Evolutionary conservation across 805 yeast genomes (phyloP).

Genomic region (Allodekkera sacchari): DNA sequence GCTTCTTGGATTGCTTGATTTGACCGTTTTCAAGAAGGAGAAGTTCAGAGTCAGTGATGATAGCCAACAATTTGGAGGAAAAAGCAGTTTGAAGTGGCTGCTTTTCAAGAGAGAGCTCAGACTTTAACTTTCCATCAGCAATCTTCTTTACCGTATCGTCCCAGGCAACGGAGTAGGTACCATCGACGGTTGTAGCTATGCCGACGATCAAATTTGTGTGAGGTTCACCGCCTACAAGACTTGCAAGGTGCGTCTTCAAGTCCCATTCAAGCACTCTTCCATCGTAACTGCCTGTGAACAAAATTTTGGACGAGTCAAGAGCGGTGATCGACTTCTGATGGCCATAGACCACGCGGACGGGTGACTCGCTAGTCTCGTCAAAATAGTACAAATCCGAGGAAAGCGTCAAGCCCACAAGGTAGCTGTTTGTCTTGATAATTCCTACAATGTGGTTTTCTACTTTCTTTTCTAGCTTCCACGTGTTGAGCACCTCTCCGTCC

Average conservation of each 20-base stretch:
- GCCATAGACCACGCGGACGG: constrained; percentile 46
- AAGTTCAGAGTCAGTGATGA: constrained; percentile 37
- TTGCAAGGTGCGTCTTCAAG: constrained; percentile 27
- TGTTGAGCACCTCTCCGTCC: constrained; percentile 34
- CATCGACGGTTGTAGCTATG: constrained; percentile 22
- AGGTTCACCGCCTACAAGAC: constrained; percentile 27
- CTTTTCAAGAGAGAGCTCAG: constrained; percentile 25
- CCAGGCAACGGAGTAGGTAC: constrained; percentile 56
- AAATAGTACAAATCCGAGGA: constrained; percentile 67
- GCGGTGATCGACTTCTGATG: constrained; percentile 82
- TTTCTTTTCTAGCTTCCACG: constrained; percentile 41
- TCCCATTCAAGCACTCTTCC: constrained; percentile 66
- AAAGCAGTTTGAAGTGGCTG: constrained; percentile 44
- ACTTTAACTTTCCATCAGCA: constrained; percentile 11
- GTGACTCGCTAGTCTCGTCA: constrained; percentile 28
- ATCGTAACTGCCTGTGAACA: constrained; percentile 69
- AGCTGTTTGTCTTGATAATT: constrained; percentile 53
- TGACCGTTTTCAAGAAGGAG: constrained; percentile 27
- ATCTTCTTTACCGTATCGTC: constrained; percentile 61
- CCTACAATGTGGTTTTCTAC: constrained; percentile 74
- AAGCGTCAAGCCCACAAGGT: constrained; percentile 56
- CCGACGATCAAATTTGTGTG: constrained; percentile 68
- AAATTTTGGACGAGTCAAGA: constrained; percentile 20
- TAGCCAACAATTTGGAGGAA: constrained; percentile 26
- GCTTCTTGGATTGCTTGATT: constrained; percentile 17